A percentile compares a stretch with the other conserved stretches of the same genome.
Conservation (phyloP, 306 rosid genomes). For the Sicyos baderoa region DNA sequence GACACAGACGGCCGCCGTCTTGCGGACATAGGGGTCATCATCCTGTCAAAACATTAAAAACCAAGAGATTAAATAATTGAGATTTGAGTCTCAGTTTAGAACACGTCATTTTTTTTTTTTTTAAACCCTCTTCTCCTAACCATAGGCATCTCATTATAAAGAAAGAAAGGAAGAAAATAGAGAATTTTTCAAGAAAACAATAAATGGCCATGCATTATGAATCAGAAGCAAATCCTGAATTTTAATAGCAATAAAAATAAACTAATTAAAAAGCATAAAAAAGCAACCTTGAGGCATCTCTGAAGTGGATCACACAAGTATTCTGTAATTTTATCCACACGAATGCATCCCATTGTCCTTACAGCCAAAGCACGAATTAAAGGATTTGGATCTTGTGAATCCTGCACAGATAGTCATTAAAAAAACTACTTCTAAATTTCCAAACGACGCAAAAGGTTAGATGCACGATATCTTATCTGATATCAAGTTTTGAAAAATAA, state of each 20-base stretch:
- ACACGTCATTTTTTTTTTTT: too few species aligned
- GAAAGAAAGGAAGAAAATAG: background rate
- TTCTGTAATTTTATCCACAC: slow-evolving; percentile 97
- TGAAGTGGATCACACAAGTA: slow-evolving; percentile 99
- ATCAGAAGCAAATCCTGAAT: background rate
- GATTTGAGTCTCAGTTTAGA: slow-evolving; percentile 10
- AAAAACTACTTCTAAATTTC: background rate
- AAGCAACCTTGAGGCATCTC: slow-evolving; percentile 87
- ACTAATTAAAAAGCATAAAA: too few species aligned
- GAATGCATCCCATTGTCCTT: slow-evolving; percentile 99
- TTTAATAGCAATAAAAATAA: background rate
- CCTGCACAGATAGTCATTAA: slow-evolving; percentile 44
- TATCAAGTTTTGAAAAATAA: background rate
- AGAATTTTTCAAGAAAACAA: background rate
- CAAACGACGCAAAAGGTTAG: background rate
- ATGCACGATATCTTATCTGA: background rate
- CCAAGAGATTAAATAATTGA: background rate
- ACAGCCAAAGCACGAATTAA: slow-evolving; percentile 97
- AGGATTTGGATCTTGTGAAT: slow-evolving; percentile 99
- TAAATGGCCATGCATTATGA: background rate
- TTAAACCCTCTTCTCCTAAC: background rate
- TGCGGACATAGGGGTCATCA: slow-evolving; percentile 97
- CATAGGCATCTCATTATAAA: too few species aligned
- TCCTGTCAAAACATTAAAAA: slow-evolving; percentile 52
- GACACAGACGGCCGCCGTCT: slow-evolving; percentile 98